A percentile compares a stretch with the other conserved stretches of the same genome.
phyloP scores from a whole-genome alignment of 208 protist species.

The Acanthamoeba sp. region DNA sequence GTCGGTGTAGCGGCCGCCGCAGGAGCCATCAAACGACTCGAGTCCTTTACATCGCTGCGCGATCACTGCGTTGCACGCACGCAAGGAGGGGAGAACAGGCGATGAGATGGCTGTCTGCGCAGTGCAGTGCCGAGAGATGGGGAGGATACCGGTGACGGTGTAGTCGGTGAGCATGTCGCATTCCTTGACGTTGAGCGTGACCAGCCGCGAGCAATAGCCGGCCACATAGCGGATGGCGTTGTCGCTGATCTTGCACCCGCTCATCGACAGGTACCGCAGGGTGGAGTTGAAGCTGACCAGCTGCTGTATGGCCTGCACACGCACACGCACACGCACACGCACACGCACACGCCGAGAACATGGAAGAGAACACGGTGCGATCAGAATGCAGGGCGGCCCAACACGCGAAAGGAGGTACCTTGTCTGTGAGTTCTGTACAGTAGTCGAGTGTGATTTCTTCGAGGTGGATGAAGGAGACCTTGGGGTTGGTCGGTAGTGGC shows the following conservation, averaged over 20 bases:
- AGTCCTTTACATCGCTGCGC: constrained; percentile 54
- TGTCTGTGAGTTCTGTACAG: constrained; percentile 60
- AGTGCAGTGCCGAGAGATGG: too few species aligned
- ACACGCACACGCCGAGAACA: neutral
- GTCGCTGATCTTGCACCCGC: constrained; percentile 62
- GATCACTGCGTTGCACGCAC: neutral
- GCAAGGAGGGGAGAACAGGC: neutral
- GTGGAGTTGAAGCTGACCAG: constrained; percentile 41
- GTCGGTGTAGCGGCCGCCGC: constrained; percentile 31
- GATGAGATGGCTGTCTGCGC: too few species aligned
- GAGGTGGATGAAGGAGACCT: neutral
- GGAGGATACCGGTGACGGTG: constrained; percentile 30
- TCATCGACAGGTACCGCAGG: constrained; percentile 41
- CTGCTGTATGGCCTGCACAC: constrained; percentile 43
- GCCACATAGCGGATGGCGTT: constrained; percentile 66
- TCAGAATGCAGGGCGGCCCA: neutral
- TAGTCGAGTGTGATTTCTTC: constrained; percentile 48
- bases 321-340: neutral
- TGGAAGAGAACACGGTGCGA: neutral
- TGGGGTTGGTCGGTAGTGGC: constrained; percentile 17
- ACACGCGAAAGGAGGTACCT: neutral
- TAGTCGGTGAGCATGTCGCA: constrained; percentile 66
- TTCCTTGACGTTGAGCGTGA: constrained; percentile 25
- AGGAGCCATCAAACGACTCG: constrained; percentile 30
- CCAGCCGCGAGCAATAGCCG: constrained; percentile 46